phyloP scores from a whole-genome alignment of 2,329 filamentous ascomycete species.

The Byssochlamys sp. region DNA sequence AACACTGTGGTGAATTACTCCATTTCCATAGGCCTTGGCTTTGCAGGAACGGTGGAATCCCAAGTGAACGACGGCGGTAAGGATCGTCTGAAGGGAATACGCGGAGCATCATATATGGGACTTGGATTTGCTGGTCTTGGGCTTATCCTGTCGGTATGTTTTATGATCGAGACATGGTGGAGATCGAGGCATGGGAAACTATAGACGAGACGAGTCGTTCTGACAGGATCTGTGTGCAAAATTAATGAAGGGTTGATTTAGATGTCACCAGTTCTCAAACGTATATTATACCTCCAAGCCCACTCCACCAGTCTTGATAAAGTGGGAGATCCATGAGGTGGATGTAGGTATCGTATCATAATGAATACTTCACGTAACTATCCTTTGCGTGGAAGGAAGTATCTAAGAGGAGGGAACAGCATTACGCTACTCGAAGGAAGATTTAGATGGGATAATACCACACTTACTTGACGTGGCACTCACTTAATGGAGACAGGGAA shows the following conservation, averaged over 20 bases:
- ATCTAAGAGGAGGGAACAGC: no score
- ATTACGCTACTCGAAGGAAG: no score
- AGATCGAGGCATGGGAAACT: neutral
- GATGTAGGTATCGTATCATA: no score
- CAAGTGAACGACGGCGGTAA: slow-evolving; percentile 25
- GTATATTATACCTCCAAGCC: no score
- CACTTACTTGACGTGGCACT: no score
- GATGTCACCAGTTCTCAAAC: no score
- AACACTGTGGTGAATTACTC: slow-evolving; percentile 35
- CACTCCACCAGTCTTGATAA: no score
- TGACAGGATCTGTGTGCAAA: neutral
- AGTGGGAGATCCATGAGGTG: no score
- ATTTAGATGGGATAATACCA: no score
- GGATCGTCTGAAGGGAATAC: slow-evolving; percentile 25
- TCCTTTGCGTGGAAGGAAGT: no score
- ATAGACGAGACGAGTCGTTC: neutral
- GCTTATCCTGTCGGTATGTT: slow-evolving; percentile 5
- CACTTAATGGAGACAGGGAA: no score
- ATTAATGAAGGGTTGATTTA: neutral
- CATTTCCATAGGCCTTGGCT: slow-evolving; percentile 13
- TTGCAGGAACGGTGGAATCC: slow-evolving; percentile 14
- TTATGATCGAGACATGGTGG: slow-evolving; percentile 9
- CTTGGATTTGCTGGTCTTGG: slow-evolving; percentile 25
- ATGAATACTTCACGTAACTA: no score
- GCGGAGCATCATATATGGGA: slow-evolving; percentile 29